Conservation (phyloP, 345 rosid species). For the Syzygium aromaticum region DNA sequence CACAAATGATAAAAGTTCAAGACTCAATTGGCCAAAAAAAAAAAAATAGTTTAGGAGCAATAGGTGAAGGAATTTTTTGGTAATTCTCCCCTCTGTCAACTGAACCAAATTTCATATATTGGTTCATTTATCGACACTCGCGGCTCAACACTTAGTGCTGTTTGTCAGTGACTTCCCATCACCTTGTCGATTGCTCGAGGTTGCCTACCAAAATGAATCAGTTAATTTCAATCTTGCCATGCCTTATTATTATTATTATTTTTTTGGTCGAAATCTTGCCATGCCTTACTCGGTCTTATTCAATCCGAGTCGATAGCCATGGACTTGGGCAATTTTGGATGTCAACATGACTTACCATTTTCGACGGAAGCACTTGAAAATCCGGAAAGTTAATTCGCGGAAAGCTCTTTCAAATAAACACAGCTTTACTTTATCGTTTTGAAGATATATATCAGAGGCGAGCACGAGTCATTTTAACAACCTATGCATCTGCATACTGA, state of each 20-base stretch:
- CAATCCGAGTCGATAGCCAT: neutral
- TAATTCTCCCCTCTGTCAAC: neutral
- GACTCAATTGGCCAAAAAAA: no score
- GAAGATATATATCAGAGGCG: neutral
- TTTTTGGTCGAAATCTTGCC: neutral
- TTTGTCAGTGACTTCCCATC: neutral
- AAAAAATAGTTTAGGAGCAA: no score
- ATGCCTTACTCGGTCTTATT: neutral
- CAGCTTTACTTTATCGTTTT: neutral
- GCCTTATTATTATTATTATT: no score
- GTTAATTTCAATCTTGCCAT: neutral
- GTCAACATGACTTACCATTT: neutral
- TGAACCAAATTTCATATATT: neutral
- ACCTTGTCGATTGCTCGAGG: neutral
- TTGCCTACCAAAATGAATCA: neutral
- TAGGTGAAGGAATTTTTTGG: no score
- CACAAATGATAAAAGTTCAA: no score
- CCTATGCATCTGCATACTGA: neutral
- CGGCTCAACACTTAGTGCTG: neutral
- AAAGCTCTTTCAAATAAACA: neutral
- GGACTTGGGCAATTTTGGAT: neutral
- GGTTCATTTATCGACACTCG: neutral
- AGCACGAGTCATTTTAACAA: neutral
- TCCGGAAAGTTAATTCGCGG: neutral
- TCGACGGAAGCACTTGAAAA: neutral